Conservation (phyloP, 345 rosid genomes). For the Clausena lansium region DNA sequence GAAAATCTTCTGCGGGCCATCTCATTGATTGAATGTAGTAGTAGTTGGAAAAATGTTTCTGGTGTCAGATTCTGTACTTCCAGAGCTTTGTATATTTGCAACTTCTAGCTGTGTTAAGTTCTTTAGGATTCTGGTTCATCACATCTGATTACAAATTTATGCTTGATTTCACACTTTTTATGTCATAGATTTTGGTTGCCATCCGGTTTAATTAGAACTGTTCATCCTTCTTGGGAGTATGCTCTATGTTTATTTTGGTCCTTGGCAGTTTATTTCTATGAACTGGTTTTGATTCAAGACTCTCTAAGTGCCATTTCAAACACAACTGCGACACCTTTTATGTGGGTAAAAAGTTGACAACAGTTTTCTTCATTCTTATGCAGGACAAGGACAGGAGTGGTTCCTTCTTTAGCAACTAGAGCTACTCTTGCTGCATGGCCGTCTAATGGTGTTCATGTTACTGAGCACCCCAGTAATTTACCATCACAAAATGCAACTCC, state of each 20-base stretch:
- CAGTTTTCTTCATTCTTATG: constrained; percentile 13
- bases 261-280: background rate
- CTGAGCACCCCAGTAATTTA: constrained; percentile 35
- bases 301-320: background rate
- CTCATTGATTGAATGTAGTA: background rate
- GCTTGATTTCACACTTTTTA: no score
- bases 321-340: background rate
- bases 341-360: constrained; percentile 1
- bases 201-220: background rate
- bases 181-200: constrained; percentile 2
- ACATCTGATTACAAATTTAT: background rate
- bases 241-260: background rate
- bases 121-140: background rate
- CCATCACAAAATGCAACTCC: constrained; percentile 31
- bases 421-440: constrained; percentile 92
- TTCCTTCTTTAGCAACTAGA: constrained; percentile 71
- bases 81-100: constrained; percentile 1
- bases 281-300: constrained; percentile 1
- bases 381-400: constrained; percentile 63
- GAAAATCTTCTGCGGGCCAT: background rate
- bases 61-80: constrained; percentile 1
- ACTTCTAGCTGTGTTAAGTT: background rate
- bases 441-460: constrained; percentile 28
- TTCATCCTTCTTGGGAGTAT: background rate
- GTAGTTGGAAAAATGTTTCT: background rate